phyloP scores from a whole-genome alignment of 257 asterid genomes.

The Ilex asprella region DNA sequence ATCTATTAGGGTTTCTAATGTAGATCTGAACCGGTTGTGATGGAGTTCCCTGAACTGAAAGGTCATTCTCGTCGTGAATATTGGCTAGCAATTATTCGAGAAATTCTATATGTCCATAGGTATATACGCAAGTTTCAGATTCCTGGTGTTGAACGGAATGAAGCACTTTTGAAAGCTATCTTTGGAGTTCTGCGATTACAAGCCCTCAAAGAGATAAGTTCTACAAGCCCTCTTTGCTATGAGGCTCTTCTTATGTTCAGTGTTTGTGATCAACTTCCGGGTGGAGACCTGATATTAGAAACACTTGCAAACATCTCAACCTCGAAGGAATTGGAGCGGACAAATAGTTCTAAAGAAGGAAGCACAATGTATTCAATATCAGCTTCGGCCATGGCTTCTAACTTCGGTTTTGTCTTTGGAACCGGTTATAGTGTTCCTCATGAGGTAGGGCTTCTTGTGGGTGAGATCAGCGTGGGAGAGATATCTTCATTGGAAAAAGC shows the following conservation, averaged over 20 bases:
- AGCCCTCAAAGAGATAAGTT: conserved; percentile 72
- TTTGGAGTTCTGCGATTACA: conserved; percentile 83
- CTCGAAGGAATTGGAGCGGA: conserved; percentile 33
- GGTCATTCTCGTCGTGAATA: conserved; percentile 95
- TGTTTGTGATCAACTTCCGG: conserved; percentile 87
- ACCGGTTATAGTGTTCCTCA: conserved; percentile 33
- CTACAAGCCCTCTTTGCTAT: conserved; percentile 30
- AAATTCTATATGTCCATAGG: conserved; percentile 70
- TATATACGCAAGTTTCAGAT: conserved; percentile 57
- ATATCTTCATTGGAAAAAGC: conserved; percentile 74
- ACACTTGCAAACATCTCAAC: conserved; percentile 62
- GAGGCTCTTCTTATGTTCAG: conserved; percentile 86
- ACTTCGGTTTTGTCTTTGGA: conserved; percentile 64
- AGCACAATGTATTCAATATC: conserved; percentile 55
- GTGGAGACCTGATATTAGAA: conserved; percentile 82
- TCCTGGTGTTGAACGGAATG: conserved; percentile 61
- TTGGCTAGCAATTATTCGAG: conserved; percentile 91
- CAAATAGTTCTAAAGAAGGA: conserved; percentile 31
- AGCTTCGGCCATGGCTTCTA: conserved; percentile 63
- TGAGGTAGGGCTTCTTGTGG: conserved; percentile 54
- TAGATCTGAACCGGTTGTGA: conserved; percentile 80
- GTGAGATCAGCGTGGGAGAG: conserved; percentile 83
- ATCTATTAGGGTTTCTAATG: conserved; percentile 32
- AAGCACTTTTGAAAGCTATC: conserved; percentile 72
- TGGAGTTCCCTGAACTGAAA: conserved; percentile 98